Percentiles rank a stretch among this genome's conserved stretches.
Evolutionary conservation across 2,329 filamentous ascomycete species (phyloP).

Genomic region (Rhexocercosporidium sp.): DNA sequence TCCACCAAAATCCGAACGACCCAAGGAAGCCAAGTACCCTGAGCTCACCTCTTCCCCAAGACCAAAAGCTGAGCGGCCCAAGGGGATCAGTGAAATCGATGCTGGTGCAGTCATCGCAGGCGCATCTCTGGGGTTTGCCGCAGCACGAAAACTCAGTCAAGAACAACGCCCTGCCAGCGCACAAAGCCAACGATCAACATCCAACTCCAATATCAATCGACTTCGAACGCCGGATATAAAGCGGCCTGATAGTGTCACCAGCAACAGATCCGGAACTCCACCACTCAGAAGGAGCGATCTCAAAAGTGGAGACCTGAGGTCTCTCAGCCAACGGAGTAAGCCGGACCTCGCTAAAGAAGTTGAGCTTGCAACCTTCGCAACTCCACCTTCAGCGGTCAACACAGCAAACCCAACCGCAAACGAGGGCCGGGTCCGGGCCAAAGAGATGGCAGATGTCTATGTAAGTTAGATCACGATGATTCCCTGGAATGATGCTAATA

Average conservation of each 20-base stretch:
- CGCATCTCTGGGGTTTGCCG: slow-evolving; percentile 38
- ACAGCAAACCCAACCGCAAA: slow-evolving; percentile 79
- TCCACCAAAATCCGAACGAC: slow-evolving; percentile 16
- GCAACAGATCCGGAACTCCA: slow-evolving; percentile 63
- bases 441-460: slow-evolving; percentile 91
- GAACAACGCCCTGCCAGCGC: slow-evolving; percentile 39
- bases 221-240: slow-evolving; percentile 43
- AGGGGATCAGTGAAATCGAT: slow-evolving; percentile 32
- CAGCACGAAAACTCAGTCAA: slow-evolving; percentile 38
- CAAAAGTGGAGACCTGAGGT: slow-evolving; percentile 77
- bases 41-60: slow-evolving; percentile 34
- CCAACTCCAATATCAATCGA: slow-evolving; percentile 41
- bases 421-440: slow-evolving; percentile 82
- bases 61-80: slow-evolving; percentile 36
- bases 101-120: slow-evolving; percentile 36
- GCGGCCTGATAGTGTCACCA: slow-evolving; percentile 67
- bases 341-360: slow-evolving; percentile 47
- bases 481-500: slow-evolving; percentile 29
- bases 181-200: slow-evolving; percentile 36
- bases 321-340: slow-evolving; percentile 62
- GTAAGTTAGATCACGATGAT: slow-evolving; percentile 62
- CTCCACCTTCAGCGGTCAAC: slow-evolving; percentile 49
- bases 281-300: slow-evolving; percentile 73
- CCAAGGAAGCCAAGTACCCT: slow-evolving; percentile 37
- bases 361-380: slow-evolving; percentile 51